Base-by-base conservation (phyloP, 2,329 filamentous ascomycete species). In the Cladophialophora yegresii region DNA sequence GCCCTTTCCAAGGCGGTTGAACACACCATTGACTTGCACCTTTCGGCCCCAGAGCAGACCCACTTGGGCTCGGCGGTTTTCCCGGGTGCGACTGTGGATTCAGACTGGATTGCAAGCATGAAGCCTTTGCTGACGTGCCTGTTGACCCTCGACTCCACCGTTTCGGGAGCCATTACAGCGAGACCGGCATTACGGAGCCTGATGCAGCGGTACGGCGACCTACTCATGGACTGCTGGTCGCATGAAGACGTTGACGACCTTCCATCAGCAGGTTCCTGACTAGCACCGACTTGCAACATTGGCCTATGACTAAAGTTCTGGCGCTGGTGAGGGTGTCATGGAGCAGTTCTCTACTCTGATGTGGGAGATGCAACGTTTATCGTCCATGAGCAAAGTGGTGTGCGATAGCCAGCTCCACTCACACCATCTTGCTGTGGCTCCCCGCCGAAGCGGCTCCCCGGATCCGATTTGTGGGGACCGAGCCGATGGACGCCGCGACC, bases 201-300 rank as follows among this genome's bases (percentile, higher is more conserved):
- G 20, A 66, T 66, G 64, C 60, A 57, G 51, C 56, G 63, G 30
- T 63, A 66, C 30, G 60, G 64, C 28, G 64, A 66, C 26, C 56
- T 66, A 32, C 33, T 66, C 10, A 66, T 66, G 64, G 64, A 66
- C 16, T 63, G 60, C 26, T 66, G 64, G 64, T 63, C 64, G 30
- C 61, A 62, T 16, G 61, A 63, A 54, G 57, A 60, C 32, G 13
- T 32, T 16, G 40, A 43, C 22, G 22, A 54, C n/a, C n/a, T 28
- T 16, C 51, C 61, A 12, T 51, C 13, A 58, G 47, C 9, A 33
- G 5, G 8, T 28, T 54, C 28, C 51, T 16, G 47, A 7, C 47
- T 23, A 1, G 36, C 36, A n/a, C 5, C 36, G 13, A 49, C 20
- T 49, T 23, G 20, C 23, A 7, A 49, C 45, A 50, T 16, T 50